These are phyloP conservation scores for Chaetomium globosum DNA, from an alignment of 2,329 filamentous ascomycete genomes.

Conservation along the genomic window DNA sequence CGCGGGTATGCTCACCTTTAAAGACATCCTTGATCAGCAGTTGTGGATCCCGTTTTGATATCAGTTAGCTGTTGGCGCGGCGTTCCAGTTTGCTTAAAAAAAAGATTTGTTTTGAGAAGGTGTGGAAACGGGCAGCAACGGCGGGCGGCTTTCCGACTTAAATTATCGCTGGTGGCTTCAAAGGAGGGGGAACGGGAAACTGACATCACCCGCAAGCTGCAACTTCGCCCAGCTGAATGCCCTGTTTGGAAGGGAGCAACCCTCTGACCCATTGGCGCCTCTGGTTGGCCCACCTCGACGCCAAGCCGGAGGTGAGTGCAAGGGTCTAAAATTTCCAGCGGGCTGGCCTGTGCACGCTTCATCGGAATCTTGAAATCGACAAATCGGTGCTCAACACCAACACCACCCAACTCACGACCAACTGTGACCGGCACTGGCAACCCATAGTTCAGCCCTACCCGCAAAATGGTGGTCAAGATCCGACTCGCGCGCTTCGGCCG, in stretches of 20 bases:
- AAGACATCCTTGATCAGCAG: constrained; percentile 26
- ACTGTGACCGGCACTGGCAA: not conserved
- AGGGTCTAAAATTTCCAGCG: constrained; percentile 21
- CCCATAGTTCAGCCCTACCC: not conserved
- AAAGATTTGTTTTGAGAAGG: not conserved
- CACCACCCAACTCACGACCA: not conserved
- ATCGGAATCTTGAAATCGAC: not conserved
- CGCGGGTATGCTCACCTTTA: constrained; percentile 29
- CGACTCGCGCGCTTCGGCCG: constrained; percentile 92
- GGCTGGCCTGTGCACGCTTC: constrained; percentile 20
- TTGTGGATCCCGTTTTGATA: not conserved
- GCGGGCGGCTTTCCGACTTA: not conserved
- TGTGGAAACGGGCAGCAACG: not conserved
- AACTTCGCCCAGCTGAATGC: not conserved
- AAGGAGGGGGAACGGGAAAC: constrained; percentile 20
- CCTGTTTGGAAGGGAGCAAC: not conserved
- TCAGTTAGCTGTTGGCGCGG: not conserved
- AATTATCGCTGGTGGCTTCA: not conserved
- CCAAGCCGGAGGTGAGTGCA: not conserved
- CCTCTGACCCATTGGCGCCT: constrained; percentile 1
- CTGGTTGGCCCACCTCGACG: constrained; percentile 12
- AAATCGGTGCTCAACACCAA: constrained; percentile 2
- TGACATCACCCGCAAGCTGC: constrained; percentile 28
- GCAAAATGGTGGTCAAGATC: constrained; percentile 88
- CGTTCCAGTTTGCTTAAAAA: no score